phyloP scores from a whole-genome alignment of 2,329 filamentous ascomycete species.

The Neocatenulostroma microsporum region DNA sequence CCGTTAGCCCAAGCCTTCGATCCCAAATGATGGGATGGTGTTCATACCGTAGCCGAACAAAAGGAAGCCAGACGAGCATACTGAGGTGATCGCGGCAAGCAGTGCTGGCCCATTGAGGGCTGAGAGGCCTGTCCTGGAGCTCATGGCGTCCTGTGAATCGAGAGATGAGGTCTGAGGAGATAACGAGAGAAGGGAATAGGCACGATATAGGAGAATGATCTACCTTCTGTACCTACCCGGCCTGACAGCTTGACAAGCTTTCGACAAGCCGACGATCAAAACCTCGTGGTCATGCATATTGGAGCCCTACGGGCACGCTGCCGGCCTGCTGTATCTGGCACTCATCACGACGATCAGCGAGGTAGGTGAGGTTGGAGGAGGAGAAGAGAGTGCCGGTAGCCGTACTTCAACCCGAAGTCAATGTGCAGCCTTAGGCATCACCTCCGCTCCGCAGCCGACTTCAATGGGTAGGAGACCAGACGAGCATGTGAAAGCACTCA shows the following conservation, averaged over 20 bases:
- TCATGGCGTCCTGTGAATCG: no score
- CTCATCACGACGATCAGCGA: neutral
- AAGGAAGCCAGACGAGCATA: neutral
- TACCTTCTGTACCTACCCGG: no score
- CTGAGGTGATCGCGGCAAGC: neutral
- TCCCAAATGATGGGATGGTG: no score
- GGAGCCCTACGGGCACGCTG: neutral
- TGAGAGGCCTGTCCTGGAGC: neutral
- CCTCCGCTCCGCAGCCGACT: neutral
- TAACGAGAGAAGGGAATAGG: neutral
- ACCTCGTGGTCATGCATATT: neutral
- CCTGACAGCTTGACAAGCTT: neutral
- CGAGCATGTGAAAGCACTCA: neutral
- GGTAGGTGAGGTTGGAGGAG: no score
- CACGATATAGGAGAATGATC: neutral
- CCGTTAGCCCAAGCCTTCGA: neutral
- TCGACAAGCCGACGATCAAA: no score
- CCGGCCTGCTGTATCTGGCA: neutral
- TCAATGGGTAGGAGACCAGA: neutral
- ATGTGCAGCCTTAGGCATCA: slow-evolving; percentile 1
- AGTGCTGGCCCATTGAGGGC: neutral
- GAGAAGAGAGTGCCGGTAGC: no score
- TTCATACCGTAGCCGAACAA: slow-evolving; percentile 1
- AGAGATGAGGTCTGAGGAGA: no score
- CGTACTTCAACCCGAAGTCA: neutral